Evolutionary conservation across 305 asterid species (phyloP).

Genomic region (Plantago lanceolata): DNA sequence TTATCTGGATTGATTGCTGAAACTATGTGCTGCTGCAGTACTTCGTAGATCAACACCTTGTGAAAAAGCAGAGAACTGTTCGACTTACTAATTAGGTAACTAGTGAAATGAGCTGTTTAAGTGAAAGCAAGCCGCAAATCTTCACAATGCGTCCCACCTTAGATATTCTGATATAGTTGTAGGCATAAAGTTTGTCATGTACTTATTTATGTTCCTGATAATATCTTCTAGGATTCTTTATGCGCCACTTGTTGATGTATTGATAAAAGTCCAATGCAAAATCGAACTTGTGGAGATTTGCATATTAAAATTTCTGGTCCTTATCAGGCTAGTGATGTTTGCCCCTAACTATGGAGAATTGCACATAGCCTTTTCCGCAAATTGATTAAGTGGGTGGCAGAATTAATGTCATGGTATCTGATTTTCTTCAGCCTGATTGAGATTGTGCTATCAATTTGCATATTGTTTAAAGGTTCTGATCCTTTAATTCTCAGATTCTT

Average conservation of each 20-base stretch:
- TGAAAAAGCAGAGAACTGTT: too few relatives aligned
- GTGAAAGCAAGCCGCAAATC: background rate
- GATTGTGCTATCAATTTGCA: conserved; percentile 3
- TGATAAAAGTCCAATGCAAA: conserved; percentile 11
- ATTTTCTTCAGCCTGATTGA: background rate
- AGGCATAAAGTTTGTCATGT: conserved; percentile 1
- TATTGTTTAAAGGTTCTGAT: background rate
- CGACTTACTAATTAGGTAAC: too few relatives aligned
- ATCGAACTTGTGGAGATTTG: background rate
- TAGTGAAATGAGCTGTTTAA: too few relatives aligned
- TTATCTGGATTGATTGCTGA: too few relatives aligned
- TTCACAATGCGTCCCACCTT: background rate
- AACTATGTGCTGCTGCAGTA: too few relatives aligned
- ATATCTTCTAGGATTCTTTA: background rate
- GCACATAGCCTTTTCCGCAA: background rate
- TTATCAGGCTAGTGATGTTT: background rate
- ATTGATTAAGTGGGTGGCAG: background rate
- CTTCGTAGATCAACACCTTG: too few relatives aligned
- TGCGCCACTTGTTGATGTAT: conserved; percentile 25
- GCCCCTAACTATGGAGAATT: conserved; percentile 9
- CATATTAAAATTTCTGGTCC: background rate
- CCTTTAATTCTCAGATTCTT: background rate
- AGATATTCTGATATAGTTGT: conserved; percentile 15
- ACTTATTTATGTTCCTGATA: conserved; percentile 2
- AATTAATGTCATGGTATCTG: background rate